Evolutionary conservation across 768 basidiomycete genomes (phyloP), one percentile per base, ranked within the genome.

Genomic region (Rhizopogon vesiculosus): DNA sequence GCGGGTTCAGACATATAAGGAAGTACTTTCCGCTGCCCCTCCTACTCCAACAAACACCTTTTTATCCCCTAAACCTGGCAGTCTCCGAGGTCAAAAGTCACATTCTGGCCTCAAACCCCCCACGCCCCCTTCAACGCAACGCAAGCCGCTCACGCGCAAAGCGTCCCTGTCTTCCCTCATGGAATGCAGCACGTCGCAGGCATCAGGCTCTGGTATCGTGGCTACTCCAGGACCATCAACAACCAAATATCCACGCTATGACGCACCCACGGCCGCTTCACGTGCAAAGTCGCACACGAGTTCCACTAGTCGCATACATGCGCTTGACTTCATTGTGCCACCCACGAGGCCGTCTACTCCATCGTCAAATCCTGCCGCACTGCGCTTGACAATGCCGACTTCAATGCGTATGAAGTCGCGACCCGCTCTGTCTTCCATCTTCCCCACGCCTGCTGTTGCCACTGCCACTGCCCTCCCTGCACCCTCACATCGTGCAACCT

Each of bases 311-410:
- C 82, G 85, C 51, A 76, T 83, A 9, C 78, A 80, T 55, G 72
- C 69, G 25, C 64, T 76, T 28, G 89, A 91, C 55, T 85, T 82
- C 65, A 80, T 76, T 60, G 78, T 87, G 15, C 87, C 89, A n/a
- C 86, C 89, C 7, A 81, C 87, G 13, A 80, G 90, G 25, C 89
- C 90, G 1, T 85, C 83, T 25, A 92, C 91, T 2, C 89, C 91
- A 1, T 89, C 89, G 10, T 80, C 87, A 5, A 91, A 89, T 68
- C 78, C 89, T 19, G 81, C 79, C 10, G 90, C 89, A 18, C 77
- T 90, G 51, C 84, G 91, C 49, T 77, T 94, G 50, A 95, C 93
- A 25, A 88, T 93, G 87, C 93, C 93, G 1, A 92, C 89, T 5
- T 85, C 87, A 50, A 82, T 85, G 5, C 83, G 89, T 45, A 71